A percentile compares a stretch with the other conserved stretches of the same genome.
Evolutionary conservation across 108 stramenopile genomes (phyloP).

Genomic region (Skeletonema tropicum): DNA sequence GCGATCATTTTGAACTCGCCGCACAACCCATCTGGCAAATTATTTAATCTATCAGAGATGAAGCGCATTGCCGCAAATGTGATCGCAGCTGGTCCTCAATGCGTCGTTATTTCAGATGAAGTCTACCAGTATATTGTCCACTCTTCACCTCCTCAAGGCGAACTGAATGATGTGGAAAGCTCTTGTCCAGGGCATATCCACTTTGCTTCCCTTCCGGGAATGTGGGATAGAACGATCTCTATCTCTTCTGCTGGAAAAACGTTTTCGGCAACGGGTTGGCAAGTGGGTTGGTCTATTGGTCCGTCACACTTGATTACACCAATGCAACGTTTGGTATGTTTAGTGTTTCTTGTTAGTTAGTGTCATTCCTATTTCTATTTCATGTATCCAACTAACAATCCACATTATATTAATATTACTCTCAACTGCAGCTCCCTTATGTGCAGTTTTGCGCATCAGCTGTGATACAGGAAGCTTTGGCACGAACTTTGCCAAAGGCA

Average conservation of each 20-base stretch:
- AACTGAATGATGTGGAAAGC: conserved; percentile 2
- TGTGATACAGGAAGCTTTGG: too few species aligned
- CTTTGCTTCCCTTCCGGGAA: conserved; percentile 82
- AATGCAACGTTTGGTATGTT: conserved; percentile 61
- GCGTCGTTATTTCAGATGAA: conserved; percentile 92
- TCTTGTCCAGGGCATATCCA: conserved; percentile 84
- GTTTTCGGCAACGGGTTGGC: conserved; percentile 97
- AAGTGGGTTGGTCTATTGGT: conserved; percentile 98
- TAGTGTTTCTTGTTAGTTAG: neutral
- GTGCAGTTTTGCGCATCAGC: too few species aligned
- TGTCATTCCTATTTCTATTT: too few species aligned
- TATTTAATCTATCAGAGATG: conserved; percentile 92
- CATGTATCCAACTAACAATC: too few species aligned
- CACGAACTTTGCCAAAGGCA: too few species aligned
- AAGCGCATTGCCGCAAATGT: conserved; percentile 82
- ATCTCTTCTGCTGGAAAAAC: conserved; percentile 99
- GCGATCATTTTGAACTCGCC: conserved; percentile 96
- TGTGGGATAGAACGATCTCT: conserved; percentile 91
- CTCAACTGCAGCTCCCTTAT: too few species aligned
- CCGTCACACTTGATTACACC: conserved; percentile 76
- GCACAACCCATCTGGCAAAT: conserved; percentile 98
- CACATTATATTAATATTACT: too few species aligned
- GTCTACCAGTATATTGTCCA: conserved; percentile 99
- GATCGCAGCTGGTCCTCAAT: conserved; percentile 70
- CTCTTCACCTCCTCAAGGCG: conserved; percentile 62